phyloP scores from a whole-genome alignment of 2,329 filamentous ascomycete species.

The Fusarium clavum region DNA sequence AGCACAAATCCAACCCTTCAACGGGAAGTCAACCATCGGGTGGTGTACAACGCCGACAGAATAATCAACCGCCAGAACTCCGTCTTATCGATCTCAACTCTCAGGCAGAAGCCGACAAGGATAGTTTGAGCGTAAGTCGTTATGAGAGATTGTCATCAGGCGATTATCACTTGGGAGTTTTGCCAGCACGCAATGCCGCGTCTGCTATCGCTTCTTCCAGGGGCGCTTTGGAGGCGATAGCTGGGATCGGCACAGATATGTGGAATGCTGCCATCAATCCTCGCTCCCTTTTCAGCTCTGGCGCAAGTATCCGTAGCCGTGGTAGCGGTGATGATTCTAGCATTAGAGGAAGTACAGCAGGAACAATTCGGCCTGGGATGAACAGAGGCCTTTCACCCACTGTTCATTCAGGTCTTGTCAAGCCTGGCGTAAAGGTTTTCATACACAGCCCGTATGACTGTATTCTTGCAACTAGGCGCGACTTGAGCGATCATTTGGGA shows the following conservation, averaged over 20 bases:
- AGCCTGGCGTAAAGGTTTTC: slow-evolving; percentile 79
- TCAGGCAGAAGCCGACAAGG: slow-evolving; percentile 88
- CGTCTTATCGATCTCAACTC: slow-evolving; percentile 90
- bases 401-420: slow-evolving; percentile 66
- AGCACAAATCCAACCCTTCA: slow-evolving; percentile 58
- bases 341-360: slow-evolving; percentile 55
- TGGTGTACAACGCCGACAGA: slow-evolving; percentile 77
- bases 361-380: slow-evolving; percentile 46
- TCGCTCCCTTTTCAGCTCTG: slow-evolving; percentile 86
- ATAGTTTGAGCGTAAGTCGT: slow-evolving; percentile 85
- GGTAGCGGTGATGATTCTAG: slow-evolving; percentile 71
- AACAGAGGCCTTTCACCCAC: slow-evolving; percentile 48
- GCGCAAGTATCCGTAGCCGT: slow-evolving; percentile 77
- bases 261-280: slow-evolving; percentile 94
- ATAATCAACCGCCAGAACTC: slow-evolving; percentile 87
- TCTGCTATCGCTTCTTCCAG: slow-evolving; percentile 72
- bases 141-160: slow-evolving; percentile 87
- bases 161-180: slow-evolving; percentile 89
- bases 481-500: slow-evolving; percentile 83
- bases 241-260: slow-evolving; percentile 78
- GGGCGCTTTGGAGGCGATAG: slow-evolving; percentile 81
- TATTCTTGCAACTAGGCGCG: slow-evolving; percentile 88
- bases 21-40: slow-evolving; percentile 69
- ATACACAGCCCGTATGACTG: slow-evolving; percentile 98
- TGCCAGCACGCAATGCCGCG: slow-evolving; percentile 79